Conservation (phyloP, 2,329 filamentous ascomycete genomes). For the Lecanicillium sp. region DNA sequence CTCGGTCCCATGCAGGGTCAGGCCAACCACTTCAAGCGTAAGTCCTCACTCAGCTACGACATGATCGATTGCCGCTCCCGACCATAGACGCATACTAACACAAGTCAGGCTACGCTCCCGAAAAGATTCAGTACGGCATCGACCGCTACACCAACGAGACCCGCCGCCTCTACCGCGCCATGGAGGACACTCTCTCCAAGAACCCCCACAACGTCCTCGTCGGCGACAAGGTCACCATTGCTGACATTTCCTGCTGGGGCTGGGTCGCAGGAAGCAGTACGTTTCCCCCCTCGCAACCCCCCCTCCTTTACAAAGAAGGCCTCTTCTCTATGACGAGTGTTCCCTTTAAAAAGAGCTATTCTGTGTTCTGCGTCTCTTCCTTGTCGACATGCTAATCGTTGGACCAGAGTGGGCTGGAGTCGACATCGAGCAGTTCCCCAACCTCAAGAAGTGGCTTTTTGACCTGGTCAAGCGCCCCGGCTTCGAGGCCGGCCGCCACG, state of each 20-base stretch:
- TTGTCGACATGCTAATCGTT: too few species aligned
- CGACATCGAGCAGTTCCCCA: conserved; percentile 68
- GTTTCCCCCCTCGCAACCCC: conserved; percentile 14
- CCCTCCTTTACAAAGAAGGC: too few species aligned
- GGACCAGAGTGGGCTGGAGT: conserved; percentile 37
- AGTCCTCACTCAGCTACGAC: too few species aligned
- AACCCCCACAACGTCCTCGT: conserved; percentile 53
- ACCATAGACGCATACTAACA: too few species aligned
- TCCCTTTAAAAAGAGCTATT: too few species aligned
- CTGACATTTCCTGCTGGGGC: conserved; percentile 75
- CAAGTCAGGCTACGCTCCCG: conserved; percentile 68
- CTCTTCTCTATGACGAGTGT: too few species aligned
- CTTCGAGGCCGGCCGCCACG: conserved; percentile 69
- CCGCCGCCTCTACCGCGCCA: conserved; percentile 69
- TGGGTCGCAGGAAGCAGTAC: conserved; percentile 58
- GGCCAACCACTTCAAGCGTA: conserved; percentile 73
- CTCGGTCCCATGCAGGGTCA: conserved; percentile 77
- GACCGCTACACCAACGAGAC: conserved; percentile 80
- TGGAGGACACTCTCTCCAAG: conserved; percentile 64
- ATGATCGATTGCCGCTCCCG: not conserved
- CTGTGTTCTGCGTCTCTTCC: too few species aligned
- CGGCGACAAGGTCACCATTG: conserved; percentile 64
- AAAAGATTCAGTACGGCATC: conserved; percentile 76
- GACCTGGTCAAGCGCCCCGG: conserved; percentile 62
- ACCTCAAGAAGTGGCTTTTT: conserved; percentile 71